Base-by-base conservation (phyloP, 345 rosid genomes). In the Eucalyptus grandis region DNA sequence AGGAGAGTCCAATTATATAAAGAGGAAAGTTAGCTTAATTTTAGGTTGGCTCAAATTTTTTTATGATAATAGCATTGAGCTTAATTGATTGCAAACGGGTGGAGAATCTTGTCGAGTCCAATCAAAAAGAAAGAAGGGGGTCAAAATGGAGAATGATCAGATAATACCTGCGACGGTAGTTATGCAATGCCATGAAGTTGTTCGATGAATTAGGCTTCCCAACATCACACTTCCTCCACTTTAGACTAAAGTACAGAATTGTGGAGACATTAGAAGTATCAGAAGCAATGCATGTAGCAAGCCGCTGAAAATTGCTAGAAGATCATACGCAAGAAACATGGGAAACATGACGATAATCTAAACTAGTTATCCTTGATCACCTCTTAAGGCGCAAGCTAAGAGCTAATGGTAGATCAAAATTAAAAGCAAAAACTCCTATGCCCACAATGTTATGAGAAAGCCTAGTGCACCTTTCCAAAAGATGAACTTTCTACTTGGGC, bases 151-250 rank as follows among this genome's bases (percentile, higher is more conserved):
- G 46, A 72, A 34, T 17, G 26, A 10, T 34, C 5, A 9, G 26
- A 34, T 19, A 34, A 72, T 88, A 95, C 99, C 94, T 93, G 97
- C 82, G 99, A 95, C 65, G 95, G 94, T 90, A 98, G 92, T 86
- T 94, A 96, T 90, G 98, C 94, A 88, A 93, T 94, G 62, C 99
- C 99, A 62, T 92, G 91, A 91, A 97, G 96, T 62, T 94, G 91
- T 90, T 97, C 98, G 94, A 97, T 89, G 89, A 95, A 91, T 95
- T 95, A 88, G 94, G 95, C 86, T 91, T 93, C 90, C 97, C 94
- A 86, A 85, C 89, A 50, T 93, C 95, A 90, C 90, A 88, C 90
- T 91, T 95, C 89, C 94, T 95, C 91, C 97, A 89, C 96, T 97
- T 98, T 92, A 97, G 92, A 92, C 99, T 97, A 92, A 46, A 40